Conservation (phyloP, 345 rosid species). For the Syzygium aromaticum region DNA sequence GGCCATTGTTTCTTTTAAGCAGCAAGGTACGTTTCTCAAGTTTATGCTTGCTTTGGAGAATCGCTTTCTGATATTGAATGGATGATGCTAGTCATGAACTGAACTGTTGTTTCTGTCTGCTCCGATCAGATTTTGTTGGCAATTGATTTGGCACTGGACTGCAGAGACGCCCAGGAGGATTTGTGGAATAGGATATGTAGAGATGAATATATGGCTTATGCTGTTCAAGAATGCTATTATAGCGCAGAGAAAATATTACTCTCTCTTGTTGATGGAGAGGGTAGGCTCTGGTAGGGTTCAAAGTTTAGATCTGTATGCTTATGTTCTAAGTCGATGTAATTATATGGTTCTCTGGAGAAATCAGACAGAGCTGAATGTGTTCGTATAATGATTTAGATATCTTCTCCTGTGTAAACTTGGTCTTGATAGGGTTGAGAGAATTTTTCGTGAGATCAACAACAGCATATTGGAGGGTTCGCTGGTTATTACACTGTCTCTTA, state of each 20-base stretch:
- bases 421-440: conserved; percentile 78
- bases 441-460: conserved; percentile 72
- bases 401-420: conserved; percentile 1
- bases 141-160: conserved; percentile 88
- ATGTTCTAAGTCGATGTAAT: not conserved
- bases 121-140: conserved; percentile 77
- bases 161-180: conserved; percentile 68
- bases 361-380: not conserved
- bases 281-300: conserved; percentile 70
- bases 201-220: conserved; percentile 98
- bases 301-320: not conserved
- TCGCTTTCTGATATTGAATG: not conserved
- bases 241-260: conserved; percentile 73
- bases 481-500: conserved; percentile 53
- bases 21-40: conserved; percentile 55
- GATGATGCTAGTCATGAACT: not conserved
- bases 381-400: conserved; percentile 1
- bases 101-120: not conserved
- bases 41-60: not conserved
- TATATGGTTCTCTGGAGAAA: not conserved
- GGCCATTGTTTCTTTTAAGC: conserved; percentile 98
- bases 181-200: conserved; percentile 77
- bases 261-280: conserved; percentile 88
- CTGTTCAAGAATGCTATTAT: conserved; percentile 93
- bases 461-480: conserved; percentile 63